Base-by-base conservation (phyloP, 208 protist genomes). In the Tritrichomonas foetus region DNA sequence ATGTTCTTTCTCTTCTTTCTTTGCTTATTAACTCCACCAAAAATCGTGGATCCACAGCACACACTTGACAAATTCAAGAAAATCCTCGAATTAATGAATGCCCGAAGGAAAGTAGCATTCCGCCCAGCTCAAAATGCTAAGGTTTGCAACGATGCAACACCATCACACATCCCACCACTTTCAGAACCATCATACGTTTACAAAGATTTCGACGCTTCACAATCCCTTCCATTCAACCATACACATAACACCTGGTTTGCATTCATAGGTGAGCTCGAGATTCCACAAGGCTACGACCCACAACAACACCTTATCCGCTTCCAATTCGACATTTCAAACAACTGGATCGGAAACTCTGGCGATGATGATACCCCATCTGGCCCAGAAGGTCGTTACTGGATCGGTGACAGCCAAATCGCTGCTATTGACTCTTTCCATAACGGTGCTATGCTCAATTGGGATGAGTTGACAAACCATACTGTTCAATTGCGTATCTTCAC, bases 361-460 rank as follows among this genome's bases (percentile, higher is more conserved):
- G 74, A 82, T 50, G 74, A 82, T 82, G 74, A 82, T 25, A 47
- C 41, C 39, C 74, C 74, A 20, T 30, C 74, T 0, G 74, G 74
- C 5, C 74, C 74, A 47, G 74, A 82, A 49, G 74, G 74, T 50
- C 9, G 39, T 50, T 47, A 47, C 5, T 82, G 74, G 74, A 16
- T 82, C 30, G 41, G 41, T 41, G 74, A 39, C 1, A 30, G 5
- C 33, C 36, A 47, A 22, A 50, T 82, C 30, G 33, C 39, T 27
- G 74, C 74, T 50, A 82, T 82, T 50, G 74, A 82, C 22, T 30
- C 33, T 47, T 82, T 82, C 25, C 74, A 82, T 82, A 82, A 82
- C 30, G 33, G 13, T 41, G 33, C 33, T 50, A 41, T 50, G 33
- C 11, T 82, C 22, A 25, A 44, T 50, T 30, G 39, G 11, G 33